Evolutionary conservation across 2,329 filamentous ascomycete species (phyloP), one percentile per base, ranked within the genome.

Genomic region (Fusarium tjaetaba): DNA sequence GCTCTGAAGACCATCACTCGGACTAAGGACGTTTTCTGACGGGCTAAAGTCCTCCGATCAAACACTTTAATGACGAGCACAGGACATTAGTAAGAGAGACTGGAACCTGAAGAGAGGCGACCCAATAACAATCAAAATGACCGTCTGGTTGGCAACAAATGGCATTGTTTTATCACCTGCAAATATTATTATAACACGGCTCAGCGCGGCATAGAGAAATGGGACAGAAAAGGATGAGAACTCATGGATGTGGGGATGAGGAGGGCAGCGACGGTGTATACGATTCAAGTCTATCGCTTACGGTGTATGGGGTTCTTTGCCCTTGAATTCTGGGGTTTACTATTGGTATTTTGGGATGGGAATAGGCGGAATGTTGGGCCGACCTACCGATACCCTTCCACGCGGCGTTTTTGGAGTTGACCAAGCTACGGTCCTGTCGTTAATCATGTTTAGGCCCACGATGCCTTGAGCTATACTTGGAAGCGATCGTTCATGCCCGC

Each of bases 1-100:
- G 89, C 34, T 91, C 89, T 11, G 89, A 91, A 76, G 89, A 90
- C 68, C 88, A 89, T 71, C 86, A 91, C 62, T 91, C 89, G 3
- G 89, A 90, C 67, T 90, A 83, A 80, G 75, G 28, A 45, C 34
- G 30, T 39, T 59, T 38, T 51, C n/a, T 32, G 28, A 60, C 24
- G 43, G 61, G 30, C 13, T 48, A 45, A 24, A 41, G 38, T 38
- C 41, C 32, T 52, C 36, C 38, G 45, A 70, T 59, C 68, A 43
- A 59, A 49, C 28, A 61, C 57, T 56, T 72, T 65, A 46, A 65
- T 61, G 53, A 64, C 61, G 46, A 63, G 30, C 24, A 58, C 15
- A 49, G 64, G 36, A 46, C 39, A 52, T 48, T 45, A 30, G 48
- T 49, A 53, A 38, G 53, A 24, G 63, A 59, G 38, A 32, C 59